Evolutionary conservation across 306 rosid species (phyloP), one percentile per base, ranked within the genome.

Genomic region (Acmispon strigosus): DNA sequence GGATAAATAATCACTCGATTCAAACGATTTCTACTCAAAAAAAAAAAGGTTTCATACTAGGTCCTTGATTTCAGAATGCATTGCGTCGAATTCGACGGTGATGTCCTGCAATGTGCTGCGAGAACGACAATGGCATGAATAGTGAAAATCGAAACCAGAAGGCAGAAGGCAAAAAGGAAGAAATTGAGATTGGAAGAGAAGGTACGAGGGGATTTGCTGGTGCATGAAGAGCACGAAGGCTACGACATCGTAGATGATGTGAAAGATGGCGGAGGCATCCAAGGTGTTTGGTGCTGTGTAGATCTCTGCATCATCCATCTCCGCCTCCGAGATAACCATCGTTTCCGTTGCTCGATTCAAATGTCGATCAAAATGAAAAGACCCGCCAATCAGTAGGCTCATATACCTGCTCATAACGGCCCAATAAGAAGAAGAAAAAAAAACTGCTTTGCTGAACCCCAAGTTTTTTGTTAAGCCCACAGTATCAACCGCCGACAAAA

Each of bases 181-280:
- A 45, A 45, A 17, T 24, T 2, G 14, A 3, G 10, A 15, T 48
- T 52, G 71, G 37, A 66, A 44, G 29, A 10, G 27, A 61, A 83
- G 80, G 66, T 90, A 90, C 97, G 88, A 81, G 72, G 96, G 99
- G 84, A 89, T 85, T 83, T 94, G 97, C 67, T 90, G 97, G 78
- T 94, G 89, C 99, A 88, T 94, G 79, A 79, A 89, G 34, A 94
- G 92, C 4, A 88, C 85, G 69, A 87, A 89, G 16, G 86, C 88
- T 34, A 88, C 75, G 70, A 89, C 81, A 66, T 91, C 99, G 69
- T 79, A 74, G 74, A 94, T 49, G 77, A 84, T 53, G 73, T 91
- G 96, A 63, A 90, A 94, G 76, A 90, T 75, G 8, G 71, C 37
- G 34, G 92, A 78, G 56, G 67, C 69, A 37, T 89, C 85, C 12